Conservation (phyloP, 176 grass and related monocot genomes). For the Avena sativa region DNA sequence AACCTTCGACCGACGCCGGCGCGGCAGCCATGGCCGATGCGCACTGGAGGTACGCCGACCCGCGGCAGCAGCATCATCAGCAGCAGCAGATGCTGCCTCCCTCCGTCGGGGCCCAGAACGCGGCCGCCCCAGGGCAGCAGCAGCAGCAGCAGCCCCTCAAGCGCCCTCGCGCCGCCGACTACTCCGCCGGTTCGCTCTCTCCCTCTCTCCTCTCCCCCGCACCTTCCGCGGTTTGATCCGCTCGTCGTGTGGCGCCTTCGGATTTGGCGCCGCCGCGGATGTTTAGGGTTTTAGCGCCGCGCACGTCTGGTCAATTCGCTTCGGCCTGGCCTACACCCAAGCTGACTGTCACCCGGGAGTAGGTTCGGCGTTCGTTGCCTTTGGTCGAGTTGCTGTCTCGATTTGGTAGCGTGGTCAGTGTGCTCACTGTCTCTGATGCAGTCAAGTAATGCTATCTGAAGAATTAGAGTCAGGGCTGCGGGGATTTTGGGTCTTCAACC, state of each 20-base stretch:
- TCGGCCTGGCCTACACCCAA: not conserved
- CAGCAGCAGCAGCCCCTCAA: slow-evolving; percentile 54
- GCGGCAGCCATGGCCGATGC: slow-evolving; percentile 58
- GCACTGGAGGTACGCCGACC: slow-evolving; percentile 75
- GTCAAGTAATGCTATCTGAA: not conserved
- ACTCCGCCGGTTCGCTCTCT: slow-evolving; percentile 48
- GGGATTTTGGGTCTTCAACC: not conserved
- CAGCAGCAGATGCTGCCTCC: slow-evolving; percentile 8
- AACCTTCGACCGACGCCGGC: not conserved
- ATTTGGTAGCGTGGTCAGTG: not conserved
- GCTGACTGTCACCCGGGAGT: not conserved
- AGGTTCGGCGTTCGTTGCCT: not conserved
- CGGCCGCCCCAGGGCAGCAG: slow-evolving; percentile 1
- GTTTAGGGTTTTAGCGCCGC: slow-evolving; percentile 32
- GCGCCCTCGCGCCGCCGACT: slow-evolving; percentile 60
- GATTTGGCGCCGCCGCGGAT: not conserved
- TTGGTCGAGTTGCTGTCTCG: not conserved
- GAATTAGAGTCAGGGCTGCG: not conserved
- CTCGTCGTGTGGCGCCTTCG: not conserved
- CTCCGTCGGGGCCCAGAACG: slow-evolving; percentile 10
- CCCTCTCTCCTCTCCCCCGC: not conserved
- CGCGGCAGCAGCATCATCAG: slow-evolving; percentile 39
- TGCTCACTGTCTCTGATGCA: not conserved
- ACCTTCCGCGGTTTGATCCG: not conserved
- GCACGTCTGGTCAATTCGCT: not conserved